Conservation (phyloP, 2,329 filamentous ascomycete genomes). For the Diaporthe aspalathi region DNA sequence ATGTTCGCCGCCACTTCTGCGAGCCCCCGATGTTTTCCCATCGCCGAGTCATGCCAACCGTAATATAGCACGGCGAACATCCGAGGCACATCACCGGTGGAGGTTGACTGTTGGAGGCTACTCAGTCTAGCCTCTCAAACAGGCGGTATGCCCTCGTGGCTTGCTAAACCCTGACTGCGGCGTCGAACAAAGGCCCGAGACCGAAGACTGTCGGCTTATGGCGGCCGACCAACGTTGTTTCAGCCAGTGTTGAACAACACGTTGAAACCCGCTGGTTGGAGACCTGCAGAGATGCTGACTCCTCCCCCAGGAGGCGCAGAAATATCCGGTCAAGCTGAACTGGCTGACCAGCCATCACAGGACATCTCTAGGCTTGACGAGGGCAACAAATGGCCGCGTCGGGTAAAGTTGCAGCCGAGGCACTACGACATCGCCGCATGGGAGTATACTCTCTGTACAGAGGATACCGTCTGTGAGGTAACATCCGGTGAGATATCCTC, state of each 20-base stretch:
- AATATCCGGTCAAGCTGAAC: not conserved
- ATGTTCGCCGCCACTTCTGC: not conserved
- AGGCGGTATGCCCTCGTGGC: slow-evolving; percentile 18
- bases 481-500: not conserved
- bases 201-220: slow-evolving; percentile 15
- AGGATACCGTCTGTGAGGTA: not conserved
- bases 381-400: no score
- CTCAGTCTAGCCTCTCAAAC: slow-evolving; percentile 13
- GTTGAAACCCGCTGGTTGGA: slow-evolving; percentile 14
- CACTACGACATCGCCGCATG: not conserved
- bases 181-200: slow-evolving; percentile 14
- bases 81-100: not conserved
- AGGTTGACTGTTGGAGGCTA: not conserved
- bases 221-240: slow-evolving; percentile 20
- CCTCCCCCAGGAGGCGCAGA: not conserved
- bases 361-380: not conserved
- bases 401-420: not conserved
- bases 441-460: not conserved
- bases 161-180: slow-evolving; percentile 12
- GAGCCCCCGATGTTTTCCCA: not conserved
- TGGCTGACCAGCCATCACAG: not conserved
- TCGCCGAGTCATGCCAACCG: slow-evolving; percentile 3
- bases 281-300: slow-evolving; percentile 10
- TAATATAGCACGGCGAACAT: not conserved
- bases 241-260: slow-evolving; percentile 19